phyloP scores from a whole-genome alignment of 202 grass and related monocot species.

The Elaeis oleifera region DNA sequence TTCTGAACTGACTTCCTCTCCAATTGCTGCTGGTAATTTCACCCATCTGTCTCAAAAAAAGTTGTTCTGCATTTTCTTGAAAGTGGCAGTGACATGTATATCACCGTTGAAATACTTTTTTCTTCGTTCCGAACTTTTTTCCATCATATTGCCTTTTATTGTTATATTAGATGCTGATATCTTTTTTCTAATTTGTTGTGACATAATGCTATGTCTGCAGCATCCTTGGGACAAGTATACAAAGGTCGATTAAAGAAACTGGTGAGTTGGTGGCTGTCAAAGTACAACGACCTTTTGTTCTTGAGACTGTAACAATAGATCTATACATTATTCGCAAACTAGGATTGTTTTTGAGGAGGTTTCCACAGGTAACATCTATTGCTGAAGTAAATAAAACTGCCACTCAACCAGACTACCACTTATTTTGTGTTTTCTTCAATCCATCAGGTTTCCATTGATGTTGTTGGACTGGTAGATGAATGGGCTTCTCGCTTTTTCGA shows the following conservation, averaged over 20 bases:
- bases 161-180: no score
- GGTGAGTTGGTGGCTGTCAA: slow-evolving; percentile 89
- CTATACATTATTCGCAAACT: slow-evolving; percentile 84
- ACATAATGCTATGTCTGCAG: slow-evolving; percentile 21
- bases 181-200: no score
- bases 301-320: slow-evolving; percentile 90
- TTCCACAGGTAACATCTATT: slow-evolving; percentile 59
- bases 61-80: no score
- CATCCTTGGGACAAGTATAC: slow-evolving; percentile 95
- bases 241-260: slow-evolving; percentile 90
- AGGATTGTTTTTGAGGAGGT: slow-evolving; percentile 70
- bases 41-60: not conserved
- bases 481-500: slow-evolving; percentile 96
- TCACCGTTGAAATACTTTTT: no score
- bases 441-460: slow-evolving; percentile 71
- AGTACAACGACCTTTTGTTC: slow-evolving; percentile 88
- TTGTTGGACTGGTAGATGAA: slow-evolving; percentile 94
- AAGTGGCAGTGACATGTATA: no score
- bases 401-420: not conserved
- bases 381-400: slow-evolving; percentile 4
- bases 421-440: slow-evolving; percentile 5
- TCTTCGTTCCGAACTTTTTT: no score
- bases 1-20: slow-evolving; percentile 85
- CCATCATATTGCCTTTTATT: no score
- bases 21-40: slow-evolving; percentile 82